These are phyloP conservation scores for Suhomyces kunorum DNA, from an alignment of 1,139 yeast species.

Conservation along the genomic window DNA sequence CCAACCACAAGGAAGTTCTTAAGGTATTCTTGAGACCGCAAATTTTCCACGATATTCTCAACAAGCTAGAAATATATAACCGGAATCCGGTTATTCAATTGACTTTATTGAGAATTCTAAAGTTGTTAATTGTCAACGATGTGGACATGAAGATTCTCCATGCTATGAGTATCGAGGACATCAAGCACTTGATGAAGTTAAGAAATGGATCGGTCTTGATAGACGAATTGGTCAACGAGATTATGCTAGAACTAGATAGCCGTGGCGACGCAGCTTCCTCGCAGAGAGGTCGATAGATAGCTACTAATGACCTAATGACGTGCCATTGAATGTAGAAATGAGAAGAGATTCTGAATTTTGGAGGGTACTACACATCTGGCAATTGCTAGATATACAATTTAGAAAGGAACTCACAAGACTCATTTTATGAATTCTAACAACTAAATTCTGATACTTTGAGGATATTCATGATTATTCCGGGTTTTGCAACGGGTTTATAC, in stretches of 20 bases:
- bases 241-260: conserved; percentile 15
- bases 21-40: conserved; percentile 28
- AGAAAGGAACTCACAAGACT: no score
- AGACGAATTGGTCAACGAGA: conserved; percentile 37
- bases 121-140: conserved; percentile 21
- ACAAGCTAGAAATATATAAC: conserved; percentile 29
- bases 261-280: conserved; percentile 1
- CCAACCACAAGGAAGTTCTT: conserved; percentile 23
- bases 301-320: not conserved
- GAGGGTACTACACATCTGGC: no score
- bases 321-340: not conserved
- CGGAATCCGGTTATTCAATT: conserved; percentile 44
- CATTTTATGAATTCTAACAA: no score
- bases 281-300: not conserved
- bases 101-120: conserved; percentile 36
- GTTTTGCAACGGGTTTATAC: no score
- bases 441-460: no score
- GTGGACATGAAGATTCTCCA: conserved; percentile 17
- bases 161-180: conserved; percentile 19
- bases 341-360: no score
- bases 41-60: conserved; percentile 31
- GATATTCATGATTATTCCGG: no score
- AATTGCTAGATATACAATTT: no score
- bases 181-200: conserved; percentile 24
- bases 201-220: conserved; percentile 37